Conservation (phyloP, 768 basidiomycete genomes). For the Multifurca ochricompacta region DNA sequence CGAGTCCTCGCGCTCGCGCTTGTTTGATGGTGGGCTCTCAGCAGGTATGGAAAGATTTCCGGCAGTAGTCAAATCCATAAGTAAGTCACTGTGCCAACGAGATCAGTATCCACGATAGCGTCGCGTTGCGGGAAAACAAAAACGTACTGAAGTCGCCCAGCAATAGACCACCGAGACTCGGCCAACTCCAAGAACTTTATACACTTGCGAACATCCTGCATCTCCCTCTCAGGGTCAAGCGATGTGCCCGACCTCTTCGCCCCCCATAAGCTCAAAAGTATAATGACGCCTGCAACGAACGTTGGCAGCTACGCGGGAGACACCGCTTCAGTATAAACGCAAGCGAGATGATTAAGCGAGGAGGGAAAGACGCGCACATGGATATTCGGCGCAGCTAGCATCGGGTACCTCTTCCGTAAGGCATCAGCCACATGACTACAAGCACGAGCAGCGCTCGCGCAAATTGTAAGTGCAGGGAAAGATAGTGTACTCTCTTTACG, state of each 20-base stretch:
- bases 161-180: slow-evolving; percentile 19
- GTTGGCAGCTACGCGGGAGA: slow-evolving; percentile 26
- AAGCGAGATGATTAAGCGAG: not conserved
- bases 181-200: slow-evolving; percentile 27
- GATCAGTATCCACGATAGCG: not conserved
- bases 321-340: slow-evolving; percentile 8
- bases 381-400: slow-evolving; percentile 16
- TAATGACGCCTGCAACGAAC: slow-evolving; percentile 43
- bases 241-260: slow-evolving; percentile 36
- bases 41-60: slow-evolving; percentile 14
- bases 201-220: slow-evolving; percentile 46
- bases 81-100: slow-evolving; percentile 9
- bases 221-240: slow-evolving; percentile 37
- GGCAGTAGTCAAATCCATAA: slow-evolving; percentile 6
- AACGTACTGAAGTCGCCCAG: slow-evolving; percentile 17
- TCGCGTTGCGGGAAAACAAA: not conserved
- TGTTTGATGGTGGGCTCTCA: slow-evolving; percentile 13
- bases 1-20: slow-evolving; percentile 13
- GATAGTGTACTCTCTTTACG: slow-evolving; percentile 26
- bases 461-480: slow-evolving; percentile 46
- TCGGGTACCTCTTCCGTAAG: slow-evolving; percentile 22
- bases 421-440: slow-evolving; percentile 37
- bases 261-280: slow-evolving; percentile 51
- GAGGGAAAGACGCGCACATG: slow-evolving; percentile 2
- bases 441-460: slow-evolving; percentile 44